Evolutionary conservation across 495 filamentous ascomycete species (phyloP).

Genomic region (Podospora australis): DNA sequence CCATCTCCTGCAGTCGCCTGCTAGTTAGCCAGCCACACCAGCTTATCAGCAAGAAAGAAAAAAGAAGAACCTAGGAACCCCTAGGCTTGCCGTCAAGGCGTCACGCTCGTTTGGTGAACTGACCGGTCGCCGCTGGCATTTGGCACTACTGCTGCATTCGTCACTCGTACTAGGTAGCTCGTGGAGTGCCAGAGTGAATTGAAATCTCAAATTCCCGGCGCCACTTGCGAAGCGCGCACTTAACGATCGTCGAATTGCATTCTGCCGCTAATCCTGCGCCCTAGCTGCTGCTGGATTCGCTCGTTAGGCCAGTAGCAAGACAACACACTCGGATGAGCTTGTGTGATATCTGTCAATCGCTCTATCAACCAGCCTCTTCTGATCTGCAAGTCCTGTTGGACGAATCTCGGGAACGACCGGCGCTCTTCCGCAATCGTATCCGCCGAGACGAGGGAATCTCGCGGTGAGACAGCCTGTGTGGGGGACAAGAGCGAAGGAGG

Average conservation of each 20-base stretch:
- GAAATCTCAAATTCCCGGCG: slow-evolving; percentile 12
- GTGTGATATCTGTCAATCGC: slow-evolving; percentile 23
- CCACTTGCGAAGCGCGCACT: slow-evolving; percentile 17
- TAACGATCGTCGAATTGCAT: slow-evolving; percentile 15
- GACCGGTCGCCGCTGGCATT: background rate
- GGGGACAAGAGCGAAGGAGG: slow-evolving; percentile 2
- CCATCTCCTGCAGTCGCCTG: no score
- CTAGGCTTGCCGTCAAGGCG: slow-evolving; percentile 12
- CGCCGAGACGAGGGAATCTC: slow-evolving; percentile 3
- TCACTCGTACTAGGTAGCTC: no score
- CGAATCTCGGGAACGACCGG: slow-evolving; percentile 12
- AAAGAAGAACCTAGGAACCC: slow-evolving; percentile 9
- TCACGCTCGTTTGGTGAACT: slow-evolving; percentile 17
- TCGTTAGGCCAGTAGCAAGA: slow-evolving; percentile 9
- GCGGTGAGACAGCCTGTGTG: slow-evolving; percentile 9
- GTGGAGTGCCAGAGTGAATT: slow-evolving; percentile 1
- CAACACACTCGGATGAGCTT: slow-evolving; percentile 13
- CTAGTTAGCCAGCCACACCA: slow-evolving; percentile 23
- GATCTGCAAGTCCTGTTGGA: slow-evolving; percentile 22
- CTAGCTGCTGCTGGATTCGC: slow-evolving; percentile 9
- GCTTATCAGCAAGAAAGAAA: slow-evolving; percentile 11
- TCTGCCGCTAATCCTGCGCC: slow-evolving; percentile 8
- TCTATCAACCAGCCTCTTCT: slow-evolving; percentile 16
- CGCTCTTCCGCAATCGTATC: slow-evolving; percentile 7
- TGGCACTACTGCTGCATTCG: slow-evolving; percentile 14